These are phyloP conservation scores for Umbelopsis vinacea DNA, from an alignment of 192 early-diverging fungal genomes.

Conservation along the genomic window DNA sequence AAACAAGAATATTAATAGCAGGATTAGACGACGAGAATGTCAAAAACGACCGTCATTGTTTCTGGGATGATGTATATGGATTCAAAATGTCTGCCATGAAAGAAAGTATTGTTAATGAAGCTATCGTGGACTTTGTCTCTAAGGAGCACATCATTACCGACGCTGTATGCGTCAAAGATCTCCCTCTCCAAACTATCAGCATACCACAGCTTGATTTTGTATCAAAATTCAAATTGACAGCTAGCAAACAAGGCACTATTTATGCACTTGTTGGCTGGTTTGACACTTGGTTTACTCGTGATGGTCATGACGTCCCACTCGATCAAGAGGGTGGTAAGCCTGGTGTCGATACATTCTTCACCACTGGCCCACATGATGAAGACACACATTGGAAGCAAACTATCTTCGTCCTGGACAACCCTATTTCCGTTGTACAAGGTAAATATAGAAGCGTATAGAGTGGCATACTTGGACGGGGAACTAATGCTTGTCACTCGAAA, in stretches of 20 bases:
- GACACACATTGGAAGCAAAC: conserved; percentile 99
- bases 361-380: conserved; percentile 72
- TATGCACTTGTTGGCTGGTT: conserved; percentile 91
- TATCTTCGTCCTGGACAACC: conserved; percentile 71
- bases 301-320: conserved; percentile 57
- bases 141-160: conserved; percentile 68
- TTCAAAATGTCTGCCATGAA: conserved; percentile 93
- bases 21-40: conserved; percentile 81
- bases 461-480: background rate
- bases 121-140: conserved; percentile 82
- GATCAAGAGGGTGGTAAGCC: conserved; percentile 31
- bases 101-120: conserved; percentile 70
- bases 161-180: conserved; percentile 67
- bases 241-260: conserved; percentile 65
- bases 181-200: conserved; percentile 73
- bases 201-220: conserved; percentile 75
- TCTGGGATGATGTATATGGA: conserved; percentile 95
- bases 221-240: conserved; percentile 68
- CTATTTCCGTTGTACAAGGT: conserved; percentile 58
- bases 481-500: background rate
- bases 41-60: conserved; percentile 69
- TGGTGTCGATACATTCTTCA: conserved; percentile 34
- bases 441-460: conserved; percentile 11
- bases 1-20: conserved; percentile 71
- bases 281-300: conserved; percentile 84